Conservation (phyloP, 495 filamentous ascomycete genomes). For the Articulospora tetracladia region DNA sequence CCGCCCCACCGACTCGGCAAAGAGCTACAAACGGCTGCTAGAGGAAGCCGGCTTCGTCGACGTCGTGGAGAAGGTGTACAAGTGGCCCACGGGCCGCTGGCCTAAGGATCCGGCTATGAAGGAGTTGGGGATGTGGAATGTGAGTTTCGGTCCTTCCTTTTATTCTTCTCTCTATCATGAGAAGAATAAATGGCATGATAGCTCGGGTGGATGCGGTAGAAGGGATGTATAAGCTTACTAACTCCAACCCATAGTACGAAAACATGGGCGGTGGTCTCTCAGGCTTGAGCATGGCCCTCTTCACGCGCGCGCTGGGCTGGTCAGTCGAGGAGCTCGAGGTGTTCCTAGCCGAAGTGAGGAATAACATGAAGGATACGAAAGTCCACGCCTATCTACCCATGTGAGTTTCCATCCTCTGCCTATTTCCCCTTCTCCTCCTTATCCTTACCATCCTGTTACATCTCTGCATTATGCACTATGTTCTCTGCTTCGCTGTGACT, state of each 20-base stretch:
- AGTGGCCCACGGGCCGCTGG: conserved; percentile 47
- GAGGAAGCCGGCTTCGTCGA: conserved; percentile 53
- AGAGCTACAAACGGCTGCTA: conserved; percentile 28
- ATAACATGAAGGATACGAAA: conserved; percentile 45
- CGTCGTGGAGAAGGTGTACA: conserved; percentile 43
- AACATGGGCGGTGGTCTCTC: background rate
- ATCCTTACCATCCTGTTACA: no score
- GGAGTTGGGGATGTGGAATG: conserved; percentile 15
- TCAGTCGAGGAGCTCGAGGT: conserved; percentile 42
- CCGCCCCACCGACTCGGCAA: background rate
- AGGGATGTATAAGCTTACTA: conserved; percentile 26
- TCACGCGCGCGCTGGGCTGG: conserved; percentile 50
- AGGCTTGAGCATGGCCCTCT: conserved; percentile 42
- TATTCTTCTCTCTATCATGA: no score
- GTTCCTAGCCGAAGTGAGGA: conserved; percentile 46
- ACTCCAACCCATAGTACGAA: no score
- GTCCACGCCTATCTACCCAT: conserved; percentile 36
- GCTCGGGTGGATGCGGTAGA: background rate
- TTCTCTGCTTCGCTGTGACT: no score
- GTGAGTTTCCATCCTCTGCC: background rate
- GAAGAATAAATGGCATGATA: background rate
- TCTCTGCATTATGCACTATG: no score
- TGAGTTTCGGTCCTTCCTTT: no score
- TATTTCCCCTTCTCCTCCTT: no score
- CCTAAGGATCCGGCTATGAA: conserved; percentile 33